phyloP scores from a whole-genome alignment of 78 protist genomes.

The Dictyostelium brefeldianum region DNA sequence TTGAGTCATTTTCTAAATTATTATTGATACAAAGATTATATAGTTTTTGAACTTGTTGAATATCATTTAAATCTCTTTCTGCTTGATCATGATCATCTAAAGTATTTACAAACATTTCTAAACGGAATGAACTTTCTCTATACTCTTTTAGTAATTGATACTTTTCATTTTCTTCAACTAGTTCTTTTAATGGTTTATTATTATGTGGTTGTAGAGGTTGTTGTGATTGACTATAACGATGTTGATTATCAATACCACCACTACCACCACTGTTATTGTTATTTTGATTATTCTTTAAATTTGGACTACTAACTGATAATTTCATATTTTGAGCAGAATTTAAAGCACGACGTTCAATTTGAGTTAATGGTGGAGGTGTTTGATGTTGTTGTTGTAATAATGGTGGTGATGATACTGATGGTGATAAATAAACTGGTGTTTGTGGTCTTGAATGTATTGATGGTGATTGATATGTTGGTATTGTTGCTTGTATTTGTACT shows the following conservation, averaged over 20 bases:
- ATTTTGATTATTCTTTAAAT: background rate
- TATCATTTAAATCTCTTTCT: constrained; percentile 25
- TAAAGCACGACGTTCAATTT: background rate
- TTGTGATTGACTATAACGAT: background rate
- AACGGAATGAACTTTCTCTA: background rate
- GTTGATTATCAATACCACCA: background rate
- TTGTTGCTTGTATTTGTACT: too few relatives aligned
- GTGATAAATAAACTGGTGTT: constrained; percentile 3
- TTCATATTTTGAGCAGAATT: background rate
- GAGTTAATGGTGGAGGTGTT: background rate
- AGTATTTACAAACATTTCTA: constrained; percentile 29
- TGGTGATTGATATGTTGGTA: background rate
- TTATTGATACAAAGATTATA: background rate
- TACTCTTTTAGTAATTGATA: background rate
- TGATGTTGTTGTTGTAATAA: background rate
- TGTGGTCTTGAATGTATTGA: background rate
- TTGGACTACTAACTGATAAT: constrained; percentile 24
- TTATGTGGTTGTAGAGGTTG: background rate
- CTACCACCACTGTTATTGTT: background rate
- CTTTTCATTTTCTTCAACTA: background rate
- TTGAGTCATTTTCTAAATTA: background rate
- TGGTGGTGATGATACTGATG: background rate
- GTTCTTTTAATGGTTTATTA: background rate
- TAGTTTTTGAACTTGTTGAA: background rate
- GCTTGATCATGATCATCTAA: constrained; percentile 40